A percentile compares a stretch with the other conserved stretches of the same genome.
Evolutionary conservation across 2,329 filamentous ascomycete species (phyloP).

Genomic region (Immersiporthe knoxdaviesiana): DNA sequence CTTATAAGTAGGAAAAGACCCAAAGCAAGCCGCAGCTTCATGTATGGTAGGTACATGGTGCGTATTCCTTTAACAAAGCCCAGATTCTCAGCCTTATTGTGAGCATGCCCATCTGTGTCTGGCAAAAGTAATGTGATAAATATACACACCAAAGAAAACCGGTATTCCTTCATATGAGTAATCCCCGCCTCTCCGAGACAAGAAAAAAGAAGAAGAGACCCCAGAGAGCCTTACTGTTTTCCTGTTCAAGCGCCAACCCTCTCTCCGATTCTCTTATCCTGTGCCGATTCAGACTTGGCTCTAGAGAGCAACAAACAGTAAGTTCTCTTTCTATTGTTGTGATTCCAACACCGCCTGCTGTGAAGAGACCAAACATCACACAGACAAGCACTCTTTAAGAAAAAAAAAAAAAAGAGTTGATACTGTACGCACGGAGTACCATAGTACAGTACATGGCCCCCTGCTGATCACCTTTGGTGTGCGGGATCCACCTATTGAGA

Average conservation of each 20-base stretch:
- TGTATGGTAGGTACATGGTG: background rate
- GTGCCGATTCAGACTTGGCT: background rate
- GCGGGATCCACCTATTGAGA: background rate
- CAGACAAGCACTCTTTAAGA: background rate
- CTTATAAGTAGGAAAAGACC: background rate
- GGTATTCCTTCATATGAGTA: background rate
- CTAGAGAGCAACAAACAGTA: background rate
- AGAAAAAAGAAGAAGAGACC: background rate
- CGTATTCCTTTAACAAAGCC: background rate
- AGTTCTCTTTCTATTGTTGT: background rate
- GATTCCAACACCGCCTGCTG: background rate
- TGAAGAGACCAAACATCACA: background rate
- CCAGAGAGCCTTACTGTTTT: background rate
- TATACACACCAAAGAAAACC: background rate
- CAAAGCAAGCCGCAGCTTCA: background rate
- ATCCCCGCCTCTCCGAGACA: background rate
- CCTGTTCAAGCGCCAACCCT: background rate
- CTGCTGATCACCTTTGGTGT: constrained; percentile 1
- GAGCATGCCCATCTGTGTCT: background rate
- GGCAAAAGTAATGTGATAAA: background rate
- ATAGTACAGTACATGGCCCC: background rate
- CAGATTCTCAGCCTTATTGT: background rate
- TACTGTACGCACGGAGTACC: background rate
- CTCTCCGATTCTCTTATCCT: background rate
- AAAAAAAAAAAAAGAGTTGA: background rate